Evolutionary conservation across 108 stramenopile genomes (phyloP).

Genomic region (Epipyxis sp.): DNA sequence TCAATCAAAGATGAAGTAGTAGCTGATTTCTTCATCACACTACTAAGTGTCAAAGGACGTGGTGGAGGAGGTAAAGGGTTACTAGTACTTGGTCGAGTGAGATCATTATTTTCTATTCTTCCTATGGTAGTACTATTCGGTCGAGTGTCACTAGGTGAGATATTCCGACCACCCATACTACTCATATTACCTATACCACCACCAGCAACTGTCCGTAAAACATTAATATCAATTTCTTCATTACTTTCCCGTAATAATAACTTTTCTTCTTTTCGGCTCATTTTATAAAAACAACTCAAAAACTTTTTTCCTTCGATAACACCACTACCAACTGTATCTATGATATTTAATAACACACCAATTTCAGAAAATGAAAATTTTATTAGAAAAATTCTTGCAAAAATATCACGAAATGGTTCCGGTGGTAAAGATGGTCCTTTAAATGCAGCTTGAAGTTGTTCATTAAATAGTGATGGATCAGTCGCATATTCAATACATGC

Average conservation of each 20-base stretch:
- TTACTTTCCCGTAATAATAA: neutral
- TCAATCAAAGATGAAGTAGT: too few species aligned
- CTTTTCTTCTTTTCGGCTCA: neutral
- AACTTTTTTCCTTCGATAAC: constrained; percentile 7
- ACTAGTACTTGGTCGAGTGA: too few species aligned
- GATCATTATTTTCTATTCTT: too few species aligned
- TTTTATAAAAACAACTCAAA: constrained; percentile 5
- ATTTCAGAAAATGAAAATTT: constrained; percentile 23
- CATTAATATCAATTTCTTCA: neutral
- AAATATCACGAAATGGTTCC: neutral
- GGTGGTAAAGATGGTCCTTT: constrained; percentile 21
- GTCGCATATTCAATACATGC: neutral
- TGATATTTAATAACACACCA: neutral
- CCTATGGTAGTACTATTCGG: too few species aligned
- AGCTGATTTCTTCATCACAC: too few species aligned
- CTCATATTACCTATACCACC: too few species aligned
- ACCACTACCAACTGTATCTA: neutral
- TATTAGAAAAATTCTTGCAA: neutral
- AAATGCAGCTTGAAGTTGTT: neutral
- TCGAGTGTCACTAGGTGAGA: too few species aligned
- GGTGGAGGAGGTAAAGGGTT: too few species aligned
- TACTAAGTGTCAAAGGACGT: too few species aligned
- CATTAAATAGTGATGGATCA: constrained; percentile 1
- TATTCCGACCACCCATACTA: too few species aligned
- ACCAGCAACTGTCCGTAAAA: too few species aligned